Evolutionary conservation across 495 filamentous ascomycete genomes (phyloP), one percentile per base, ranked within the genome.

Genomic region (Friedmanniomyces simplex): DNA sequence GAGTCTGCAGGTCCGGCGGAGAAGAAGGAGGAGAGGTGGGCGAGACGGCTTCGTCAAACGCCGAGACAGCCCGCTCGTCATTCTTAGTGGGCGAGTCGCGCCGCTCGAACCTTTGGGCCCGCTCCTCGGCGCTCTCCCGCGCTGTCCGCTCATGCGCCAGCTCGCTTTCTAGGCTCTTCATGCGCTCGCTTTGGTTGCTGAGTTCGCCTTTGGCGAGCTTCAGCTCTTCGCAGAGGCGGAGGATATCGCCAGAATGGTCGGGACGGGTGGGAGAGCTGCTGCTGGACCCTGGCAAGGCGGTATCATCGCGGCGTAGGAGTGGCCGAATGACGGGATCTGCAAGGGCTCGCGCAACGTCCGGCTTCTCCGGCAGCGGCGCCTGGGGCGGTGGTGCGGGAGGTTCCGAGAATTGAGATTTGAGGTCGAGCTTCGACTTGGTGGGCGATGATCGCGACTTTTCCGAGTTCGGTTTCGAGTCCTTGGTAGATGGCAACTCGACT

Each of bases 361-460:
- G 90, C 66, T 95, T 95, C 63, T 94, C 89, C 6, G 90, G 90
- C 0, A 96, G 73, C 16, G 91, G 88, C 64, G 95, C 90, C 64
- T 91, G 86, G 13, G 91, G 91, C 16, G 93, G 90, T 26, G 91
- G 93, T 18, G 89, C 87, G 10, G 89, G 90, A 20, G 90, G 91
- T 55, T 95, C 89, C 2, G 87, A 91, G 59, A 95, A 96, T 45
- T 87, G 69, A 69, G 80, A 67, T 71, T 86, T 79, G 67, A 81
- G 72, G 76, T 78, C 79, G 22, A 48, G 42, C 43, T 64, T 60
- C 46, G 61, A 57, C 53, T 72, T 73, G 43, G 67, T 61, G 7
- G 72, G 71, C 20, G 69, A 73, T 8, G 63, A 54, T 36, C 52
- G 65, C 63, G 54, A 37, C 32, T 69, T 64, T 54, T 88, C 85